Base-by-base conservation (phyloP, 1,284 basidiomycete species). In the Malassezia vespertilionis region DNA sequence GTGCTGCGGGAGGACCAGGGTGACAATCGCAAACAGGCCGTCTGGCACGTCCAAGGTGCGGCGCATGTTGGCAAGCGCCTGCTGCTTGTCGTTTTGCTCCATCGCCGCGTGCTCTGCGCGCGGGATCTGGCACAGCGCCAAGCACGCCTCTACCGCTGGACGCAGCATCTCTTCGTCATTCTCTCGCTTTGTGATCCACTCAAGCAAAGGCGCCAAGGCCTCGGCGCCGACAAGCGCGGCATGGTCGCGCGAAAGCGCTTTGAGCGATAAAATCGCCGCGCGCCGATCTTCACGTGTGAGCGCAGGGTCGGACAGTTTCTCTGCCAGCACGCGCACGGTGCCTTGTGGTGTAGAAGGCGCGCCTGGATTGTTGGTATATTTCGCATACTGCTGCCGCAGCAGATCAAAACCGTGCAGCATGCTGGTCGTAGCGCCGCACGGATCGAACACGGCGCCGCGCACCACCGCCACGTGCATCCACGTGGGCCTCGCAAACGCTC, bases 221-320 rank as follows among this genome's bases (percentile, higher is more conserved):
- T 67, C 53, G 14, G 51, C 45, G 26, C 59, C 56, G 22, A 62
- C 60, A 9, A 74, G 72, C 51, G 80, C 77, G 69, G 85, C 89
- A 76, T 85, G 88, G 72, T 93, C 90, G 45, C 89, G 79, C 37
- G 83, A 77, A 39, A 96, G 79, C 12, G 89, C 89, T 71, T 96
- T 96, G 59, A 97, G 78, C 0, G 87, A 80, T 33, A 95, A 76
- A 8, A 97, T 82, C 0, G 90, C 84, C 15, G 90, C 90, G 41
- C 87, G 79, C 58, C 90, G 78, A 73, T 96, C 91, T 33, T 89
- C 60, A 30, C 57, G 34, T 33, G 40, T 18, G 22, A 48, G 33
- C 17, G 54, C 45, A 11, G 42, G 42, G 20, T 59, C 48, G 4
- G 53, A 47, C 6, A 97, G 80, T 39, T 87, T 77, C 69, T 93